These are phyloP conservation scores for Aquilaria sinensis DNA, from an alignment of 345 rosid genomes.

Conservation along the genomic window DNA sequence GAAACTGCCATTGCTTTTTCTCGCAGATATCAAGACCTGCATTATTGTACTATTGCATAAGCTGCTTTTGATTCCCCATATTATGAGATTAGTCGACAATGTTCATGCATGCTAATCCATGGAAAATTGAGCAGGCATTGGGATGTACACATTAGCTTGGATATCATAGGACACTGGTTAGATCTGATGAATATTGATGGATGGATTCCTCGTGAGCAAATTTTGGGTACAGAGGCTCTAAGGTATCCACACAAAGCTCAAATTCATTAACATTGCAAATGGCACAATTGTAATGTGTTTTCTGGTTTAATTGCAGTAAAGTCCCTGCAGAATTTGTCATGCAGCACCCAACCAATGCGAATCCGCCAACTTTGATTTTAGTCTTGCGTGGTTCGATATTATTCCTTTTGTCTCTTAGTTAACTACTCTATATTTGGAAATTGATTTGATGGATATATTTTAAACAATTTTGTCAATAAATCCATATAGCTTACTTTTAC, in stretches of 20 bases:
- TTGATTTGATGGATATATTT: too few relatives aligned
- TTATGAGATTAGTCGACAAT: conserved; percentile 5
- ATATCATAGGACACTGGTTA: conserved; percentile 92
- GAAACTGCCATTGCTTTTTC: not conserved
- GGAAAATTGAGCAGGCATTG: conserved; percentile 63
- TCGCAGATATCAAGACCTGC: conserved; percentile 1
- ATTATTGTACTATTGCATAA: conserved; percentile 3
- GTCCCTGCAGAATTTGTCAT: conserved; percentile 73
- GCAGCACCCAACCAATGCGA: conserved; percentile 82
- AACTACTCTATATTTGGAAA: too few relatives aligned
- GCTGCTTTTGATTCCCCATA: conserved; percentile 12
- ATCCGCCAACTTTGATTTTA: conserved; percentile 88
- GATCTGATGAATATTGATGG: conserved; percentile 91
- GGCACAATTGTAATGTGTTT: conserved; percentile 10
- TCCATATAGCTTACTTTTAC: too few relatives aligned
- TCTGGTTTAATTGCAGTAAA: conserved; percentile 51
- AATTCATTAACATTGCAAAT: conserved; percentile 5
- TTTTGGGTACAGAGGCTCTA: conserved; percentile 84
- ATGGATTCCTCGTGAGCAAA: conserved; percentile 98
- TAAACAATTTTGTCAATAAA: too few relatives aligned
- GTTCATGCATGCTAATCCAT: conserved; percentile 2
- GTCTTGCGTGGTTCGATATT: conserved; percentile 58
- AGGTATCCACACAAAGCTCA: conserved; percentile 39
- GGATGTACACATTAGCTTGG: conserved; percentile 77
- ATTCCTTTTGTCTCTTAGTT: too few relatives aligned